Conservation (phyloP, 345 rosid genomes). For the Chamaenerion angustifolium region DNA sequence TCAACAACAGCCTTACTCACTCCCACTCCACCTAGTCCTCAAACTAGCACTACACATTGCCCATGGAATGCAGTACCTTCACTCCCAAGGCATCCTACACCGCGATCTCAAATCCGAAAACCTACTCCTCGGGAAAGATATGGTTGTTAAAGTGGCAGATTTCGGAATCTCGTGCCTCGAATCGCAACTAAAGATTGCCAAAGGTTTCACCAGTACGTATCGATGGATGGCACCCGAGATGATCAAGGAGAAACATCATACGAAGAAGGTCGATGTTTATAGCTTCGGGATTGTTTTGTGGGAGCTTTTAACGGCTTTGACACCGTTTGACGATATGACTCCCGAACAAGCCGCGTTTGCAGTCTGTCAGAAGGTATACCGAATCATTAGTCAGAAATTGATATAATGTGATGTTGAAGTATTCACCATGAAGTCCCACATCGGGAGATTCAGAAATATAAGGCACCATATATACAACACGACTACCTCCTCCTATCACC, state of each 20-base stretch:
- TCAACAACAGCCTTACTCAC: conserved; percentile 55
- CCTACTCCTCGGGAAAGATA: conserved; percentile 48
- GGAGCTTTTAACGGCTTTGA: conserved; percentile 64
- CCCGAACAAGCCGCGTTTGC: conserved; percentile 84
- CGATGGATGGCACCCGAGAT: conserved; percentile 92
- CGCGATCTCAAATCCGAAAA: conserved; percentile 78
- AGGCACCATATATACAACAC: too few species aligned
- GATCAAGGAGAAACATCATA: conserved; percentile 61
- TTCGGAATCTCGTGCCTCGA: conserved; percentile 68
- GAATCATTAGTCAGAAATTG: too few species aligned
- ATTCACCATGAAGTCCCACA: too few species aligned
- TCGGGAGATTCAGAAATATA: too few species aligned
- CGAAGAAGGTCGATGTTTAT: conserved; percentile 71
- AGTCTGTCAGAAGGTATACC: conserved; percentile 58
- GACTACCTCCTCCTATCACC: too few species aligned
- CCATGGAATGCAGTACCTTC: conserved; percentile 63
- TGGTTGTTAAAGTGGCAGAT: conserved; percentile 64
- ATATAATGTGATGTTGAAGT: too few species aligned
- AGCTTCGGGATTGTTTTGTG: conserved; percentile 72
- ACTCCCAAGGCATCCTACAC: conserved; percentile 57
- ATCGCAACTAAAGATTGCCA: conserved; percentile 49
- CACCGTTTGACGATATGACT: conserved; percentile 63
- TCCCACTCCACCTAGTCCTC: conserved; percentile 44
- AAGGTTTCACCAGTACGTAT: conserved; percentile 66
- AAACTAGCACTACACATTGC: conserved; percentile 63